phyloP scores from a whole-genome alignment of 305 asterid genomes.

The Solanum hybrid region DNA sequence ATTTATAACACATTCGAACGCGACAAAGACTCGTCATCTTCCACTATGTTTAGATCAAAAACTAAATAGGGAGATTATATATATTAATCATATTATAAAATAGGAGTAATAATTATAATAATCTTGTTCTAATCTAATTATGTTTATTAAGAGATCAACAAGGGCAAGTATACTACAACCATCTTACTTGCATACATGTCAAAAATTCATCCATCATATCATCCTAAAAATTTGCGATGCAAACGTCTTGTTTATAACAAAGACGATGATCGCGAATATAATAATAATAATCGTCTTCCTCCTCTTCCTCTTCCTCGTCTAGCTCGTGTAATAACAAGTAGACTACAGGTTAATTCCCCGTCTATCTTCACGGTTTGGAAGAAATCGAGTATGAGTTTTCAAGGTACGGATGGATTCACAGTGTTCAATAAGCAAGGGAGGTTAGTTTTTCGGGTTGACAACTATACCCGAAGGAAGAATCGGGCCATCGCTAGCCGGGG shows the following conservation, averaged over 20 bases:
- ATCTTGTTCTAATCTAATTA: background rate
- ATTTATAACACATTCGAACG: background rate
- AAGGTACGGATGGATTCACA: conserved; percentile 37
- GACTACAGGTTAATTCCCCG: background rate
- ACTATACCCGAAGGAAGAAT: conserved; percentile 20
- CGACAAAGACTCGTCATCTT: conserved; percentile 2
- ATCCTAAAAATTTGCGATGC: background rate
- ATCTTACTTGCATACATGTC: conserved; percentile 10
- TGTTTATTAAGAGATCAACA: background rate
- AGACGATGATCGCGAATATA: background rate
- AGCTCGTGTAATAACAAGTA: background rate
- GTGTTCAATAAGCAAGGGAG: conserved; percentile 22
- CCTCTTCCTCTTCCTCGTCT: background rate
- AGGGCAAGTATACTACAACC: background rate
- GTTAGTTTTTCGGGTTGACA: conserved; percentile 30
- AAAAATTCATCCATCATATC: conserved; percentile 23
- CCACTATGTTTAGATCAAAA: background rate
- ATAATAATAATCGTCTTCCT: background rate
- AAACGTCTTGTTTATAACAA: background rate
- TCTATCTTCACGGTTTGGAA: conserved; percentile 31
- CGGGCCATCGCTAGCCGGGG: conserved; percentile 3
- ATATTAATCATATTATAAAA: background rate
- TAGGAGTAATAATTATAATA: background rate
- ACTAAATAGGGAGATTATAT: background rate
- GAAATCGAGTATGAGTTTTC: conserved; percentile 36